Base-by-base conservation (phyloP, 306 rosid species). In the Casuarina glauca region DNA sequence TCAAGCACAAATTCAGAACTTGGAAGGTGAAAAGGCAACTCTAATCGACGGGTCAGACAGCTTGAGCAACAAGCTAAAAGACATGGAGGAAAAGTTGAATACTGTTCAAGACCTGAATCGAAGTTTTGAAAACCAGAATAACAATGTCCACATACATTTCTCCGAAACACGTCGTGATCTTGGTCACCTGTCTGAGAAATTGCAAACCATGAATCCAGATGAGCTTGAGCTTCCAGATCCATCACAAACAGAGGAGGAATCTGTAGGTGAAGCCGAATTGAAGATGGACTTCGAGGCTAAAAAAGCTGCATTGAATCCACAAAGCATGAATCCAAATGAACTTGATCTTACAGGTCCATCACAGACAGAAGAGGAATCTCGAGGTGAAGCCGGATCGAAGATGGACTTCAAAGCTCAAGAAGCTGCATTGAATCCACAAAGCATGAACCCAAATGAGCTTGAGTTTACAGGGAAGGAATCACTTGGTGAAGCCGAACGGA, bases 21-120 rank as follows among this genome's bases (percentile, higher is more conserved):
- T 93, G 74, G 97, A 91, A 83, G 87, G 76, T 39, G 97, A 93
- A 19, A 93, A 91, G 81, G 86, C 80, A 9, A 80, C 74, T 60
- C 74, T 90, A 44, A 78, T 80, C 42, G 82, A 83, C 52, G 96
- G 89, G 60, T 87, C 82, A 70, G 83, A 78, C 19, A 78, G 74
- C 67, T 72, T 90, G 83, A 88, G 76, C 19, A 73, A 78, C 20
- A 88, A 84, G 87, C 74, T 91, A 50, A 85, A 78, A 77, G 91
- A 88, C 80, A 82, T 90, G 93, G 99, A 93, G 77, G 86, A 79
- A 73, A 89, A 78, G 79, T 43, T 91, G 79, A 75, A 79, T 1
- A 84, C 53, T 50, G 80, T 90, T 53, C 89, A 87, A 76, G 87
- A 87, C 75, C 88, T 93, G 39, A 85, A 82, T 79, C 70, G 61